Conservation (phyloP, 768 basidiomycete genomes). For the Mycena floridula region DNA sequence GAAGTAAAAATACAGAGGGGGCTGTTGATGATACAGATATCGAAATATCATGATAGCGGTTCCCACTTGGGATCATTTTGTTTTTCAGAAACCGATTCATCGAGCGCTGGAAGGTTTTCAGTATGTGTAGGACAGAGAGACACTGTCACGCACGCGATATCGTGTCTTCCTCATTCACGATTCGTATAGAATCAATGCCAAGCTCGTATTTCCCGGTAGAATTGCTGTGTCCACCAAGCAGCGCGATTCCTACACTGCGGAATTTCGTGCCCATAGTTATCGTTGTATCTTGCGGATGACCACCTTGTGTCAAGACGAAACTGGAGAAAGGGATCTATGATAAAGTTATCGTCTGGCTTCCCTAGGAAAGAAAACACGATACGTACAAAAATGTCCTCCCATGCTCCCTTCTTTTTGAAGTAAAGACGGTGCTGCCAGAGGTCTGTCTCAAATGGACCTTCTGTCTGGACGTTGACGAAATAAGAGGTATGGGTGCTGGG, state of each 20-base stretch:
- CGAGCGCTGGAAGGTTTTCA: not conserved
- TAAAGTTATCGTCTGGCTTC: too few relatives aligned
- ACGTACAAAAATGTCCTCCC: slow-evolving; percentile 79
- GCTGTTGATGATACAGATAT: not conserved
- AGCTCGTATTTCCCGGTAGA: slow-evolving; percentile 75
- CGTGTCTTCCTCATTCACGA: slow-evolving; percentile 70
- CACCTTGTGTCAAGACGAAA: slow-evolving; percentile 71
- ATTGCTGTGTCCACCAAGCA: slow-evolving; percentile 80
- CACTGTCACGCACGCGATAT: not conserved
- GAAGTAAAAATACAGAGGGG: not conserved
- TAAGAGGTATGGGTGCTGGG: slow-evolving; percentile 77
- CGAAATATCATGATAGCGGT: slow-evolving; percentile 9
- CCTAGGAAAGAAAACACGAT: slow-evolving; percentile 5
- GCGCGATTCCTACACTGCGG: slow-evolving; percentile 78
- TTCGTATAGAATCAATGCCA: slow-evolving; percentile 72
- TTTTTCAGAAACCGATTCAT: not conserved
- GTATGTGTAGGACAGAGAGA: slow-evolving; percentile 19
- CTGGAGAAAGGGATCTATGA: slow-evolving; percentile 81
- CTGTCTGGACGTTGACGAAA: slow-evolving; percentile 91
- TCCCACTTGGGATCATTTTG: not conserved
- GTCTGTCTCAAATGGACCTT: slow-evolving; percentile 72
- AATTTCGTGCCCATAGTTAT: slow-evolving; percentile 74
- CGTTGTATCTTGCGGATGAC: slow-evolving; percentile 63
- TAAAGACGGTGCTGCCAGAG: slow-evolving; percentile 95
- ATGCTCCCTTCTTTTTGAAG: slow-evolving; percentile 59